Evolutionary conservation across 2,329 filamentous ascomycete genomes (phyloP).

Genomic region (Tolypocladium inflatum): DNA sequence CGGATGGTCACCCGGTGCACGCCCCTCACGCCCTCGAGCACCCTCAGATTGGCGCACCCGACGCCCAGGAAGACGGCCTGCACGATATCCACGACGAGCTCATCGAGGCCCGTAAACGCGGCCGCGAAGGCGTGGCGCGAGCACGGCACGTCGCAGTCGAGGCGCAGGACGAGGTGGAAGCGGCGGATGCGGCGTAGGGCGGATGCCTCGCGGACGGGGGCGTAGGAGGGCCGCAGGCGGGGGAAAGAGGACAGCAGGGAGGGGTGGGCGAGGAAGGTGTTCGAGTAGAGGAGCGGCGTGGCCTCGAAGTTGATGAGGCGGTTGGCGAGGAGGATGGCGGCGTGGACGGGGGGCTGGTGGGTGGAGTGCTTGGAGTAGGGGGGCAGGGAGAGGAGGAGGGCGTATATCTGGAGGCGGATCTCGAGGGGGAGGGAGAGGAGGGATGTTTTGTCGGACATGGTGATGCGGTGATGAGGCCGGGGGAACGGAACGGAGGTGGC

Average conservation of each 20-base stretch:
- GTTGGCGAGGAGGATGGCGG: slow-evolving; percentile 29
- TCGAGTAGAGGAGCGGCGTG: slow-evolving; percentile 31
- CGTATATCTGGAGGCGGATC: slow-evolving; percentile 37
- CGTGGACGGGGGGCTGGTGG: slow-evolving; percentile 14
- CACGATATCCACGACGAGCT: slow-evolving; percentile 29
- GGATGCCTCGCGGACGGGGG: slow-evolving; percentile 18
- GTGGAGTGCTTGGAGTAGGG: slow-evolving; percentile 16
- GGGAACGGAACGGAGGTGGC: background rate
- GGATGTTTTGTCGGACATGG: background rate
- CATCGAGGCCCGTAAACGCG: slow-evolving; percentile 26
- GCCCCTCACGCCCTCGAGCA: slow-evolving; percentile 33
- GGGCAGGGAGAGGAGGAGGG: slow-evolving; percentile 27
- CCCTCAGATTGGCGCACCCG: slow-evolving; percentile 24
- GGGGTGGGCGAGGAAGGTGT: slow-evolving; percentile 34
- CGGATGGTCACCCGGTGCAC: slow-evolving; percentile 24
- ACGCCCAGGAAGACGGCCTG: slow-evolving; percentile 29
- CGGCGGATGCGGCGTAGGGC: slow-evolving; percentile 24
- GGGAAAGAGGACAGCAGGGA: slow-evolving; percentile 30
- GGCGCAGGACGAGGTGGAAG: slow-evolving; percentile 28
- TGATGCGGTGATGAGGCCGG: background rate
- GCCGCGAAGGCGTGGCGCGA: slow-evolving; percentile 16
- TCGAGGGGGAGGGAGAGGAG: slow-evolving; percentile 34
- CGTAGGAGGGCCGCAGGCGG: slow-evolving; percentile 23
- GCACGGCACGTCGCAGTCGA: slow-evolving; percentile 29
- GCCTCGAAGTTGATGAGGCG: slow-evolving; percentile 32